These are phyloP conservation scores for Ustilago lituana DNA, from an alignment of 1,284 basidiomycete genomes.

Conservation along the genomic window DNA sequence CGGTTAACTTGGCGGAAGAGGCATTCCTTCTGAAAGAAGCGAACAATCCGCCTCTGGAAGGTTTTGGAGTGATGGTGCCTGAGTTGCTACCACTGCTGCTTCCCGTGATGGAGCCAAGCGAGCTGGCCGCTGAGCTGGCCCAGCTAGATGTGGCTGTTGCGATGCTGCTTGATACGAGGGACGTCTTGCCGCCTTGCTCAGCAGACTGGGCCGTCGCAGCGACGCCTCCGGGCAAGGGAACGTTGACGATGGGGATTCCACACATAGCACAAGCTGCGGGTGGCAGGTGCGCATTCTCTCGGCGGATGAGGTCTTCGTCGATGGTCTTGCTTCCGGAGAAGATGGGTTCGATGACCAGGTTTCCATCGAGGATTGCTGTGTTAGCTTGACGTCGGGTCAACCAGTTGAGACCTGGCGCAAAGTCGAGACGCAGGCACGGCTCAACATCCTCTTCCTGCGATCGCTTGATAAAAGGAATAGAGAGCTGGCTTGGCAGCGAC, in stretches of 20 bases:
- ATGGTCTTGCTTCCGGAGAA: slow-evolving; percentile 67
- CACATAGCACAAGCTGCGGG: slow-evolving; percentile 64
- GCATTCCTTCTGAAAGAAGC: slow-evolving; percentile 43
- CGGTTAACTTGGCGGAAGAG: slow-evolving; percentile 13
- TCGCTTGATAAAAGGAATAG: slow-evolving; percentile 84
- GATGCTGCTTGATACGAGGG: slow-evolving; percentile 37
- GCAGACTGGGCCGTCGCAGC: slow-evolving; percentile 32
- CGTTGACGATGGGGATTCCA: slow-evolving; percentile 59
- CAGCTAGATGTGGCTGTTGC: slow-evolving; percentile 48
- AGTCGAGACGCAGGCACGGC: slow-evolving; percentile 87
- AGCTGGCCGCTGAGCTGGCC: slow-evolving; percentile 48
- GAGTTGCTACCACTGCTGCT: slow-evolving; percentile 24
- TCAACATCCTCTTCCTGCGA: slow-evolving; percentile 90
- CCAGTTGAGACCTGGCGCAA: slow-evolving; percentile 94
- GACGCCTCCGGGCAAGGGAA: slow-evolving; percentile 51
- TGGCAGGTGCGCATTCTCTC: slow-evolving; percentile 51
- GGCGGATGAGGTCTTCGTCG: slow-evolving; percentile 56
- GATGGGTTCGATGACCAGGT: slow-evolving; percentile 90
- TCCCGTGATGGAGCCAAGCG: slow-evolving; percentile 44
- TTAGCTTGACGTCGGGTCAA: slow-evolving; percentile 86
- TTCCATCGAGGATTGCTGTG: slow-evolving; percentile 84
- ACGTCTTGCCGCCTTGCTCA: slow-evolving; percentile 40
- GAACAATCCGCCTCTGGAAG: slow-evolving; percentile 45
- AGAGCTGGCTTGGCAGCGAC: slow-evolving; percentile 67
- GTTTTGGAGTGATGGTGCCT: slow-evolving; percentile 39